A percentile compares a stretch with the other conserved stretches of the same genome.
phyloP scores from a whole-genome alignment of 2,329 filamentous ascomycete species.

The Aspergillus sp. region DNA sequence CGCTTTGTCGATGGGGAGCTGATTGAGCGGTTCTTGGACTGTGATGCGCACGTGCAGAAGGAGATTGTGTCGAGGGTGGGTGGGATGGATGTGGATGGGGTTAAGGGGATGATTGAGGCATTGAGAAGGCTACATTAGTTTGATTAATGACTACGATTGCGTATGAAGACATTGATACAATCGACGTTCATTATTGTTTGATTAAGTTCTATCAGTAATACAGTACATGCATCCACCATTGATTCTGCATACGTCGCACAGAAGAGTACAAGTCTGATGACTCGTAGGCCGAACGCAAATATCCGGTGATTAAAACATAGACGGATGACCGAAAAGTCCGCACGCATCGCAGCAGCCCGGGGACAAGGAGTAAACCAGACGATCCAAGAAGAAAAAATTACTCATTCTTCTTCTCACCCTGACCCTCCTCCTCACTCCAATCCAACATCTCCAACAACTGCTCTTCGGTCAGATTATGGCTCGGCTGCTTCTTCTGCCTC shows the following conservation, averaged over 20 bases:
- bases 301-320: too few species aligned
- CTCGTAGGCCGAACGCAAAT: too few species aligned
- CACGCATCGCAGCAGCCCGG: not conserved
- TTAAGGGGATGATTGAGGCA: constrained; percentile 55
- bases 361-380: not conserved
- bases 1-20: constrained; percentile 91
- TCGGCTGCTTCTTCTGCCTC: constrained; percentile 61
- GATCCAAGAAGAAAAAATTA: not conserved
- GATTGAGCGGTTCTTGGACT: constrained; percentile 74
- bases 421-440: constrained; percentile 37
- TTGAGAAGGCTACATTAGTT: constrained; percentile 46
- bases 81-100: constrained; percentile 50
- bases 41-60: constrained; percentile 53
- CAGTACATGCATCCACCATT: not conserved
- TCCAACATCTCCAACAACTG: constrained; percentile 67
- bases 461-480: constrained; percentile 64
- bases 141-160: not conserved
- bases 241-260: too few species aligned
- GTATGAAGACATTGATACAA: not conserved
- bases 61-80: constrained; percentile 46
- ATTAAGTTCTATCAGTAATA: not conserved
- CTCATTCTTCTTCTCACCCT: constrained; percentile 17
- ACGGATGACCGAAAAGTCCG: too few species aligned
- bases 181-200: not conserved
- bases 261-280: too few species aligned